Evolutionary conservation across 345 rosid species (phyloP).

Genomic region (Erucastrum elatum): DNA sequence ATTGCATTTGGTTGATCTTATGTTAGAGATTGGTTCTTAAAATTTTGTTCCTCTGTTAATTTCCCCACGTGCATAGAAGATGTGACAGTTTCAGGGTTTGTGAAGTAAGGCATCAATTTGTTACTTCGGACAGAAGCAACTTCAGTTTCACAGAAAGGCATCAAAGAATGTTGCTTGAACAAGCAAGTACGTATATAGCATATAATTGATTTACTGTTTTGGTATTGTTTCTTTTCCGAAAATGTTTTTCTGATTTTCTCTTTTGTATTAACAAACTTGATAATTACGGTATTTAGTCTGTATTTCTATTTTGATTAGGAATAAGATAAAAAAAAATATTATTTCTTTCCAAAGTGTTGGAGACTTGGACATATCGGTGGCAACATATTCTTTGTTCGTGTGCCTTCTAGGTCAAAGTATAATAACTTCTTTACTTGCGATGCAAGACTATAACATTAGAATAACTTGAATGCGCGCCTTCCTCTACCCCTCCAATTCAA

Average conservation of each 20-base stretch:
- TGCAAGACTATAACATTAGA: slow-evolving; percentile 37
- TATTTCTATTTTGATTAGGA: not conserved
- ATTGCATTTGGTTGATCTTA: slow-evolving; percentile 10
- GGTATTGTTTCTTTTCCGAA: too few species aligned
- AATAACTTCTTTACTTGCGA: slow-evolving; percentile 32
- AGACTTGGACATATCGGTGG: not conserved
- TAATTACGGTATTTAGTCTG: not conserved
- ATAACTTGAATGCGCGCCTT: slow-evolving; percentile 18
- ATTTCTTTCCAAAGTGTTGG: not conserved
- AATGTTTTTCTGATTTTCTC: too few species aligned
- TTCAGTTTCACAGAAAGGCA: slow-evolving; percentile 34
- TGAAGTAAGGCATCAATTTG: slow-evolving; percentile 50
- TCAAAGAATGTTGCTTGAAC: slow-evolving; percentile 10
- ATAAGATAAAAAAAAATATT: not conserved
- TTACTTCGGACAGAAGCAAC: slow-evolving; percentile 41
- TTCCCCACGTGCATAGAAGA: slow-evolving; percentile 6
- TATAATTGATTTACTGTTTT: too few species aligned
- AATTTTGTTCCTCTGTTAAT: slow-evolving; percentile 1
- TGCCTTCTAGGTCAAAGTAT: slow-evolving; percentile 11
- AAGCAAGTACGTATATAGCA: slow-evolving; percentile 18
- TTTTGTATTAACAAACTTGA: not conserved
- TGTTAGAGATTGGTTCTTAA: not conserved
- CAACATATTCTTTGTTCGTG: slow-evolving; percentile 20
- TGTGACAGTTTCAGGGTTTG: not conserved
- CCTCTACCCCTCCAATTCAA: not conserved